These are phyloP conservation scores for Eucalyptus pauciflora DNA, from an alignment of 345 rosid species.

Conservation along the genomic window DNA sequence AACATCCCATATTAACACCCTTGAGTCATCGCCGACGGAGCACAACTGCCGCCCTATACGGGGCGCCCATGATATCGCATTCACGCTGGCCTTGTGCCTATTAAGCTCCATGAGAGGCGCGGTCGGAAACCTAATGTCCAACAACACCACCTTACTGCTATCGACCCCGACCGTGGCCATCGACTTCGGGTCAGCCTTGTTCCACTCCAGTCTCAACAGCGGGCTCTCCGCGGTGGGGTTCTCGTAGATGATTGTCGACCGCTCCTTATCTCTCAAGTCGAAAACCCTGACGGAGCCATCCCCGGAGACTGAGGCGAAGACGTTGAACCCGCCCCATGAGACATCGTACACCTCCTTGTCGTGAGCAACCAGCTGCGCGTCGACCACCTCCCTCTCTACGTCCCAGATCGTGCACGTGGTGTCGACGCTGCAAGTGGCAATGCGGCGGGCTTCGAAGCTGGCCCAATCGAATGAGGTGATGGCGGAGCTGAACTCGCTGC, in stretches of 20 bases:
- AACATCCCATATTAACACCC: slow-evolving; percentile 42
- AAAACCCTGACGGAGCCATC: slow-evolving; percentile 58
- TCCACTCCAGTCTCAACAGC: slow-evolving; percentile 46
- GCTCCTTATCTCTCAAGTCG: slow-evolving; percentile 44
- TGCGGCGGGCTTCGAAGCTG: slow-evolving; percentile 20
- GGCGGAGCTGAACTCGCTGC: slow-evolving; percentile 34
- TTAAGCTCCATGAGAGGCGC: slow-evolving; percentile 26
- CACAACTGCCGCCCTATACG: slow-evolving; percentile 20
- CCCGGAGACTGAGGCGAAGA: slow-evolving; percentile 47
- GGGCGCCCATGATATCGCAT: slow-evolving; percentile 42
- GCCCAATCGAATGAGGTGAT: slow-evolving; percentile 66
- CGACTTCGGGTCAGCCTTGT: slow-evolving; percentile 40
- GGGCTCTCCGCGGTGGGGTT: slow-evolving; percentile 19
- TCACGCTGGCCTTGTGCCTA: slow-evolving; percentile 33
- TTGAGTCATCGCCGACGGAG: slow-evolving; percentile 42
- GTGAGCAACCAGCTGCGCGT: slow-evolving; percentile 43
- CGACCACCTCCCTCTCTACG: slow-evolving; percentile 23
- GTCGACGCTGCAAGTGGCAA: slow-evolving; percentile 35
- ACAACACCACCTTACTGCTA: slow-evolving; percentile 28
- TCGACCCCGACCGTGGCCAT: slow-evolving; percentile 43
- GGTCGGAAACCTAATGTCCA: slow-evolving; percentile 51
- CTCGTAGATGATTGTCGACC: slow-evolving; percentile 51
- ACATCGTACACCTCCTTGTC: slow-evolving; percentile 55
- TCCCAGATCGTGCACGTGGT: slow-evolving; percentile 52
- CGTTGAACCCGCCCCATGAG: slow-evolving; percentile 44